Conservation (phyloP, 371 early-diverging fungal species). For the Cokeromyces recurvatus region DNA sequence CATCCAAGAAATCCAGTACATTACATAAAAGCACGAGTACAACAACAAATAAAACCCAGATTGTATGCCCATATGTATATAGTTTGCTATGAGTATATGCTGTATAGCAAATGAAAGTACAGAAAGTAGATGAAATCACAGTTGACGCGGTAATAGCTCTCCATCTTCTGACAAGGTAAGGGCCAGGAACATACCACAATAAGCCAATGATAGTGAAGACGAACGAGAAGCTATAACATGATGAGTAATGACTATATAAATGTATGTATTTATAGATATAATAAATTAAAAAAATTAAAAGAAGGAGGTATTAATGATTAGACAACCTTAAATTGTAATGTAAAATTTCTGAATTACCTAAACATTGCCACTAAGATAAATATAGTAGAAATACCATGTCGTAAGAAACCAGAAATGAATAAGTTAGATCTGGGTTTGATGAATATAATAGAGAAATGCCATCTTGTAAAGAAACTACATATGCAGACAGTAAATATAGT, state of each 20-base stretch:
- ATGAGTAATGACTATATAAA: slow-evolving; percentile 12
- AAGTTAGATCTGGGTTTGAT: slow-evolving; percentile 16
- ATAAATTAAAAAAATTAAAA: neutral
- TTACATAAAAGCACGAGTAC: slow-evolving; percentile 33
- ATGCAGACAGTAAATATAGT: slow-evolving; percentile 31
- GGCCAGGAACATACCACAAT: slow-evolving; percentile 24
- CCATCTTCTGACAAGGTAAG: slow-evolving; percentile 35
- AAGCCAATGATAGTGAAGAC: slow-evolving; percentile 8
- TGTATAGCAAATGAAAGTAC: slow-evolving; percentile 21
- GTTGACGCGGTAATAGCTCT: slow-evolving; percentile 9
- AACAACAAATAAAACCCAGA: slow-evolving; percentile 34
- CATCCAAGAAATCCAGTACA: slow-evolving; percentile 39
- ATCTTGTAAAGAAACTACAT: slow-evolving; percentile 24
- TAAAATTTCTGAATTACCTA: too few species aligned
- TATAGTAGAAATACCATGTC: slow-evolving; percentile 18
- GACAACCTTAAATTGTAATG: neutral
- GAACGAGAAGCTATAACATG: slow-evolving; percentile 4
- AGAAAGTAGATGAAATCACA: slow-evolving; percentile 22
- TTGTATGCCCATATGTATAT: slow-evolving; percentile 23
- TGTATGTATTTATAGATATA: too few species aligned
- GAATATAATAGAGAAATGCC: slow-evolving; percentile 32
- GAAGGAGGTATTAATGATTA: neutral
- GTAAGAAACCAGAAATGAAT: slow-evolving; percentile 11
- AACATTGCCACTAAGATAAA: slow-evolving; percentile 13
- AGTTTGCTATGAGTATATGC: slow-evolving; percentile 8